Evolutionary conservation across 768 basidiomycete genomes (phyloP).

Genomic region (Piloderma croceum): DNA sequence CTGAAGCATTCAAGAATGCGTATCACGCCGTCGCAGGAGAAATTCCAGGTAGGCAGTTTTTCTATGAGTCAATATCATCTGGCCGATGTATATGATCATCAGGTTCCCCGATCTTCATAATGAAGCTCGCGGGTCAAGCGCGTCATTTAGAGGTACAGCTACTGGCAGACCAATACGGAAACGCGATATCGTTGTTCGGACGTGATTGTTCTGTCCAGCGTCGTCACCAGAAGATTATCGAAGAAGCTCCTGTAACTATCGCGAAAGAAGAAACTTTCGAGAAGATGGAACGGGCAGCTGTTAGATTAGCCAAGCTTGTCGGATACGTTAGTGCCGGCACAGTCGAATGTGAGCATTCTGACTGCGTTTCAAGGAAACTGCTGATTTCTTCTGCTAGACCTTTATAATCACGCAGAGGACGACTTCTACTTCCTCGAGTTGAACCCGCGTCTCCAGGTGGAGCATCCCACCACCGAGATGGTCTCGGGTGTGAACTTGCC

Average conservation of each 20-base stretch:
- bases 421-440: slow-evolving; percentile 97
- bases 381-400: slow-evolving; percentile 45
- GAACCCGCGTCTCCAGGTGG: slow-evolving; percentile 98
- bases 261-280: slow-evolving; percentile 89
- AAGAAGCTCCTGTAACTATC: slow-evolving; percentile 98
- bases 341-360: slow-evolving; percentile 73
- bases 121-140: slow-evolving; percentile 98
- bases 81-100: slow-evolving; percentile 7
- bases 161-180: slow-evolving; percentile 97
- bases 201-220: slow-evolving; percentile 99
- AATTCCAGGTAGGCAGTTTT: slow-evolving; percentile 72
- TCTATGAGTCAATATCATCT: slow-evolving; percentile 9
- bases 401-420: slow-evolving; percentile 92
- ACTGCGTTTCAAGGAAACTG: slow-evolving; percentile 4
- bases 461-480: slow-evolving; percentile 99
- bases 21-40: slow-evolving; percentile 92
- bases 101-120: slow-evolving; percentile 99
- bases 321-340: slow-evolving; percentile 99
- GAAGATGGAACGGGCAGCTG: slow-evolving; percentile 98
- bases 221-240: slow-evolving; percentile 99
- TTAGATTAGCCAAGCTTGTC: slow-evolving; percentile 95
- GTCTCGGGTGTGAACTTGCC: slow-evolving; percentile 98
- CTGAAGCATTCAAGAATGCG: slow-evolving; percentile 89
- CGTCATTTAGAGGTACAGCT: slow-evolving; percentile 98
- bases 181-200: slow-evolving; percentile 97